Conservation (phyloP, 257 asterid species). For the Jacaranda mimosifolia region DNA sequence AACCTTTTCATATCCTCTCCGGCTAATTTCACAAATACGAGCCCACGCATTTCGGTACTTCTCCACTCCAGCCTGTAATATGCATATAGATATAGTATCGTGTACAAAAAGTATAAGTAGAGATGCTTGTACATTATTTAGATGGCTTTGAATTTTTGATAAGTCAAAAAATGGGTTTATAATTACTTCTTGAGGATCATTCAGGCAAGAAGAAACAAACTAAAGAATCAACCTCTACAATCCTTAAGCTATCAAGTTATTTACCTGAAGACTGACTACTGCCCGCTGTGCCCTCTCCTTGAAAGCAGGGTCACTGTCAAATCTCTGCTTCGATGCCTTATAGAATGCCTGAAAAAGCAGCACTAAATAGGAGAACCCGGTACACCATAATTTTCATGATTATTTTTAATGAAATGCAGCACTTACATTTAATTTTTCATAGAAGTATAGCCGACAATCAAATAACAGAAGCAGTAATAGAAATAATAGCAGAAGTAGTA, state of each 20-base stretch:
- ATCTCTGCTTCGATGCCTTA: slow-evolving; percentile 86
- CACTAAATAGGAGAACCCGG: slow-evolving; percentile 7
- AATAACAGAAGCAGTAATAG: background rate
- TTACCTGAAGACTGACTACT: slow-evolving; percentile 96
- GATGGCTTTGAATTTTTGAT: slow-evolving; percentile 16
- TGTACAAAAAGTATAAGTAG: slow-evolving; percentile 14
- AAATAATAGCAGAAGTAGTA: background rate
- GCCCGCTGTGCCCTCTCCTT: slow-evolving; percentile 92
- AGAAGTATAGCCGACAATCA: background rate
- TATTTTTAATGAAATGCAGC: slow-evolving; percentile 1
- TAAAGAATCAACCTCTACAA: background rate
- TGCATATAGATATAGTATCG: slow-evolving; percentile 21
- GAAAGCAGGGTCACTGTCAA: slow-evolving; percentile 78
- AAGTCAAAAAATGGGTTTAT: background rate
- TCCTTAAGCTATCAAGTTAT: slow-evolving; percentile 25
- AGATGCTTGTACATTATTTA: slow-evolving; percentile 10
- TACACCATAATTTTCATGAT: background rate
- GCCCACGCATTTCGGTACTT: slow-evolving; percentile 85
- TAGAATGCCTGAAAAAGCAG: slow-evolving; percentile 70
- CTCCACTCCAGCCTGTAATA: slow-evolving; percentile 79
- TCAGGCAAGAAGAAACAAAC: slow-evolving; percentile 19
- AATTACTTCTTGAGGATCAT: slow-evolving; percentile 19
- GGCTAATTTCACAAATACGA: slow-evolving; percentile 86
- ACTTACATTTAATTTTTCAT: background rate
- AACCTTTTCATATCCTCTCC: slow-evolving; percentile 72